These are phyloP conservation scores for Phalaenopsis equestris DNA, from an alignment of 106 monocot species.

Conservation along the genomic window DNA sequence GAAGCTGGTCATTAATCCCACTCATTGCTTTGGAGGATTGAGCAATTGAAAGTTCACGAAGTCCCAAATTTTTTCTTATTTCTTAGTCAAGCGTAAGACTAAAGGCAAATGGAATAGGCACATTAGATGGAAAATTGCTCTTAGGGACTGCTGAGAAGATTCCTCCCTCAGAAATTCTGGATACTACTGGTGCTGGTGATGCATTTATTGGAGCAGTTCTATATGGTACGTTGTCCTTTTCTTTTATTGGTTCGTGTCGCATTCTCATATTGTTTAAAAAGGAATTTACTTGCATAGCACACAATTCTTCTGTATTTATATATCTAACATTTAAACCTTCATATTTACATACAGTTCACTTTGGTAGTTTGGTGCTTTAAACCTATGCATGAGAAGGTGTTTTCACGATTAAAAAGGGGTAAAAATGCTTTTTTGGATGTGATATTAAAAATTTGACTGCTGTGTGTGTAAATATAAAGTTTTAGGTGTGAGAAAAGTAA, in stretches of 20 bases:
- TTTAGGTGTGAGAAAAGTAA: too few relatives aligned
- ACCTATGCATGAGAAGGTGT: too few relatives aligned
- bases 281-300: too few relatives aligned
- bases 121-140: slow-evolving; percentile 52
- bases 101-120: slow-evolving; percentile 59
- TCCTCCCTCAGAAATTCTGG: slow-evolving; percentile 55
- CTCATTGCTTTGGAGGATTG: background rate
- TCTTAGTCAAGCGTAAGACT: slow-evolving; percentile 48
- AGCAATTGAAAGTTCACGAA: background rate
- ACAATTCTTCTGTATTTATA: too few relatives aligned
- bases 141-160: slow-evolving; percentile 65
- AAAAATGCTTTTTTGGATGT: too few relatives aligned
- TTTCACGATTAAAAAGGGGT: too few relatives aligned
- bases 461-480: too few relatives aligned
- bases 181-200: slow-evolving; percentile 91
- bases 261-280: background rate
- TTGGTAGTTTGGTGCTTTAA: too few relatives aligned
- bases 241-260: background rate
- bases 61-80: background rate
- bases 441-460: too few relatives aligned
- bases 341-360: too few relatives aligned
- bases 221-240: slow-evolving; percentile 33
- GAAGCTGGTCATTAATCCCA: background rate
- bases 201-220: slow-evolving; percentile 75
- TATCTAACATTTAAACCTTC: too few relatives aligned